phyloP scores from a whole-genome alignment of 768 basidiomycete species.

The Suillus occidentalis region DNA sequence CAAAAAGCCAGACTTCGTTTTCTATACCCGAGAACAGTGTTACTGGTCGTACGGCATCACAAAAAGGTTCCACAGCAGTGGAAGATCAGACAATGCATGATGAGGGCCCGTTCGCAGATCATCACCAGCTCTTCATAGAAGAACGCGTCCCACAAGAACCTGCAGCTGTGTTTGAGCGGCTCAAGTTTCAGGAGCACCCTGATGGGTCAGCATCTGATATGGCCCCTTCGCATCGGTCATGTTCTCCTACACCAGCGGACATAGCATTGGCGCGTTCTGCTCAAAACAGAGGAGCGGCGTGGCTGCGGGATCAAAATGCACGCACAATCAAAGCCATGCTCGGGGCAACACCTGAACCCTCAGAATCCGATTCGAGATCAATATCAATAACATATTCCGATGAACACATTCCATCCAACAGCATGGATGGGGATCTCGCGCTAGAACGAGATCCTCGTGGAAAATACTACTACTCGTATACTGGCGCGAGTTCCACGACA shows the following conservation, averaged over 20 bases:
- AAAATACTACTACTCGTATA: conserved; percentile 78
- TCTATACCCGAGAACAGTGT: conserved; percentile 10
- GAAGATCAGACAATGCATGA: conserved; percentile 6
- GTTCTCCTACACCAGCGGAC: conserved; percentile 41
- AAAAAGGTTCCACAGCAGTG: background rate
- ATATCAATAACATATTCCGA: conserved; percentile 32
- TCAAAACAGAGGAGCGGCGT: conserved; percentile 70
- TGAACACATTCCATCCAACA: conserved; percentile 38
- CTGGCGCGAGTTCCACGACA: conserved; percentile 45
- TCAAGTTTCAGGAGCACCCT: conserved; percentile 48
- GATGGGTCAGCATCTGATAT: conserved; percentile 15
- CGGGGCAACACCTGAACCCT: conserved; percentile 56
- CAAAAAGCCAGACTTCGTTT: conserved; percentile 3
- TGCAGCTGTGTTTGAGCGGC: conserved; percentile 52
- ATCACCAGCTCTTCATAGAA: conserved; percentile 30
- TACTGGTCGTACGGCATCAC: background rate
- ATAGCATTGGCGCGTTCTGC: conserved; percentile 44
- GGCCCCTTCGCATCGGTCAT: conserved; percentile 34
- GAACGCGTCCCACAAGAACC: conserved; percentile 45
- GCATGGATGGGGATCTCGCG: conserved; percentile 60
- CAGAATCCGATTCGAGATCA: conserved; percentile 53
- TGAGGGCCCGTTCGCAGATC: conserved; percentile 31
- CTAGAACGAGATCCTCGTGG: conserved; percentile 67
- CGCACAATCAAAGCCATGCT: conserved; percentile 62
- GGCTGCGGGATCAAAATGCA: conserved; percentile 81